Evolutionary conservation across 1,284 basidiomycete genomes (phyloP).

Genomic region (Irpex rosettiformis): DNA sequence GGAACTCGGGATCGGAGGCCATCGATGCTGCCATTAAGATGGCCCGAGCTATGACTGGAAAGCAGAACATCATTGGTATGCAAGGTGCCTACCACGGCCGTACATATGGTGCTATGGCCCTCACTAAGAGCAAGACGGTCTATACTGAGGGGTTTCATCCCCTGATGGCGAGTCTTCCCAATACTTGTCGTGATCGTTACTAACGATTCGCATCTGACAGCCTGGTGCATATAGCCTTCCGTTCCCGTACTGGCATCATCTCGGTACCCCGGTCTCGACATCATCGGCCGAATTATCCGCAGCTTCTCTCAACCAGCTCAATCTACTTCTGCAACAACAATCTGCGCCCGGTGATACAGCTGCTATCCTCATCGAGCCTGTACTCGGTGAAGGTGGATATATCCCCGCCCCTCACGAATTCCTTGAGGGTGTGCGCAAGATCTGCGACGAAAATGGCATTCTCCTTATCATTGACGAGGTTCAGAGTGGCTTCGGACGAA

Average conservation of each 20-base stretch:
- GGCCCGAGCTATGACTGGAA: constrained; percentile 71
- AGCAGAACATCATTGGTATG: constrained; percentile 89
- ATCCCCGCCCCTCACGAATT: constrained; percentile 84
- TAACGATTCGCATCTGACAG: constrained; percentile 34
- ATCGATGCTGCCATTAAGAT: constrained; percentile 83
- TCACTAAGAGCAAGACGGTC: constrained; percentile 89
- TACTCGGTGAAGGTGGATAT: constrained; percentile 94
- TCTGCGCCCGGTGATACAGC: constrained; percentile 85
- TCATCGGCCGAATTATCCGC: constrained; percentile 64
- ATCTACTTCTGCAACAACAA: constrained; percentile 83
- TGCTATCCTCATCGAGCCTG: constrained; percentile 89
- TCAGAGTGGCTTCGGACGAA: constrained; percentile 87
- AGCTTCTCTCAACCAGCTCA: constrained; percentile 78
- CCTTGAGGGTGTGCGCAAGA: constrained; percentile 73
- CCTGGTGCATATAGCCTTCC: constrained; percentile 81
- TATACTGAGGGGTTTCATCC: constrained; percentile 81
- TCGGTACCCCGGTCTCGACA: constrained; percentile 62
- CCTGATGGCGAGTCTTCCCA: constrained; percentile 61
- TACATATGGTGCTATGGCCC: constrained; percentile 83
- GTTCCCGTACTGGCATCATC: constrained; percentile 94
- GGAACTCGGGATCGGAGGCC: constrained; percentile 94
- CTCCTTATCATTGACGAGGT: constrained; percentile 85
- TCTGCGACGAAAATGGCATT: constrained; percentile 88
- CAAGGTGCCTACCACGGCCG: constrained; percentile 89
- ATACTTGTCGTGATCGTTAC: neutral